Base-by-base conservation (phyloP, 495 filamentous ascomycete genomes). In the Neurospora sp. region DNA sequence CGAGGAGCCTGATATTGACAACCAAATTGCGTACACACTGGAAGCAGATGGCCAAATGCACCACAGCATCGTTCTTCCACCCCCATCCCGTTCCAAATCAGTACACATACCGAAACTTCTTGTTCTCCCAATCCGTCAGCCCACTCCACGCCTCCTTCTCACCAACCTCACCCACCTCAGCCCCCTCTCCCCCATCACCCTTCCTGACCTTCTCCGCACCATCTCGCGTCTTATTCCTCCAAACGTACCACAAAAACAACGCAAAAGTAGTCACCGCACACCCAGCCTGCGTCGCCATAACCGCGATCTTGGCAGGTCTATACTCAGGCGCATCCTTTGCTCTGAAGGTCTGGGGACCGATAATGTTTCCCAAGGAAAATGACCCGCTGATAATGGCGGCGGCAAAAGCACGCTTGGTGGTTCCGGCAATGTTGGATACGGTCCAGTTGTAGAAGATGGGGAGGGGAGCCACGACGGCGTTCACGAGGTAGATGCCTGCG, bases 261-360 rank as follows among this genome's bases (percentile, higher is more conserved):
- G 70, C 14, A 70, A 81, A 75, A 8, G 80, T 83, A 68, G 78
- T 79, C 1, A 81, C 35, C 4, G 78, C 79, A 71, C 79, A 81
- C 18, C 74, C 79, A 27, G 79, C 77, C 69, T 81, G 81, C 18
- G 82, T 82, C 53, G 59, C 80, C 77, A 82, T 79, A 61, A 91
- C 85, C 0, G 87, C 81, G 61, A 91, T 85, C 79, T 91, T 92
- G 6, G 90, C 90, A 1, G 89, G 89, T 10, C 78, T 85, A 75
- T 88, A 91, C 6, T 86, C 81, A 0, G 90, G 90, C 2, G 86
- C 87, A 75, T 91, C 88, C 10, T 75, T 79, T 1, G 83, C 85
- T 74, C 87, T 88, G 79, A 91, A 91, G 3, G 89, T 91, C 78
- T 91, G 89, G 5, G 90, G 90, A 0, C 90, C 88, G 76, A 91